A percentile compares a stretch with the other conserved stretches of the same genome.
These are phyloP conservation scores for Acer yangbiense DNA, from an alignment of 345 rosid genomes.

Conservation along the genomic window DNA sequence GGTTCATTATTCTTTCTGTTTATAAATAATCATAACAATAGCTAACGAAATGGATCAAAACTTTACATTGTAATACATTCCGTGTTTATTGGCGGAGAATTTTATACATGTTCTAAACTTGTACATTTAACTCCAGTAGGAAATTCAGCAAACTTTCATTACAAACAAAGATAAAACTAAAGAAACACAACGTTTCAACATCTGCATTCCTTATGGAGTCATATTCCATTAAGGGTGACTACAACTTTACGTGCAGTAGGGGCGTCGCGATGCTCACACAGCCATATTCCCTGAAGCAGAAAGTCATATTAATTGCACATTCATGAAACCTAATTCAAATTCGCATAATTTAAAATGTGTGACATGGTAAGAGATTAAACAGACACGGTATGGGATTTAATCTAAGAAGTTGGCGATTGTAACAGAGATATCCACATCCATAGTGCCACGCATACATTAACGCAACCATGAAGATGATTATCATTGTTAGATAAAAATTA, in stretches of 20 bases:
- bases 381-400: background rate
- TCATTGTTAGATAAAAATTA: background rate
- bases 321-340: too few species aligned
- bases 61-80: background rate
- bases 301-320: background rate
- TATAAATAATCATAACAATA: background rate
- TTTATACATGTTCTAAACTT: background rate
- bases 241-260: constrained; percentile 83
- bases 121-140: background rate
- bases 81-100: background rate
- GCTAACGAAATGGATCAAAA: background rate
- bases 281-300: constrained; percentile 85
- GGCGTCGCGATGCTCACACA: constrained; percentile 89
- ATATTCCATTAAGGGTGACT: constrained; percentile 83
- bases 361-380: background rate
- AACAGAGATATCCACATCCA: background rate
- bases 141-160: background rate
- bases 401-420: background rate
- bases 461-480: background rate
- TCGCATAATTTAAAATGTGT: too few species aligned
- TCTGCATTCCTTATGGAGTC: background rate
- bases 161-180: background rate
- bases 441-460: too few species aligned
- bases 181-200: background rate
- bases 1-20: background rate